Evolutionary conservation across 2,329 filamentous ascomycete species (phyloP).

Genomic region (Cladophialophora carrionii): DNA sequence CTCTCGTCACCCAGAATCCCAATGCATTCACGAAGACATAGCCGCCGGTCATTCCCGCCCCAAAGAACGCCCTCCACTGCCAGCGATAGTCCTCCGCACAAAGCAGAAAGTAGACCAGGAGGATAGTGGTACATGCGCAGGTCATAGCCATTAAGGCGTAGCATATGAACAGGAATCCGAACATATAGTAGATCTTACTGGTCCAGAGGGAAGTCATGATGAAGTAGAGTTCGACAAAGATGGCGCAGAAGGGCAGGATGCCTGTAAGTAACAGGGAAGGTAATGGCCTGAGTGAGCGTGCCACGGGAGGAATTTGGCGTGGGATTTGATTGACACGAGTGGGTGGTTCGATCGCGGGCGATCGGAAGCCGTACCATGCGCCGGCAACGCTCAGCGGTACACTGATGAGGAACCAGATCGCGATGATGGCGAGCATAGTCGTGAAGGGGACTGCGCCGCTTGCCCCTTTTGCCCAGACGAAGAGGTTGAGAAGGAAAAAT

Average conservation of each 20-base stretch:
- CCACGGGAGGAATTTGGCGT: slow-evolving; percentile 85
- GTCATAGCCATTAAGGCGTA: slow-evolving; percentile 98
- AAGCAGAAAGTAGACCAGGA: slow-evolving; percentile 94
- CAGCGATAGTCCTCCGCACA: slow-evolving; percentile 98
- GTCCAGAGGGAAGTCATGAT: slow-evolving; percentile 99
- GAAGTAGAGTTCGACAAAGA: slow-evolving; percentile 98
- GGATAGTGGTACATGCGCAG: slow-evolving; percentile 84
- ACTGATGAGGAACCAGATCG: slow-evolving; percentile 96
- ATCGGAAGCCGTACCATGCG: slow-evolving; percentile 90
- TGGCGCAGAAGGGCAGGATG: slow-evolving; percentile 90
- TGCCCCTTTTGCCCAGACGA: slow-evolving; percentile 90
- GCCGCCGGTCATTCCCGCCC: slow-evolving; percentile 82
- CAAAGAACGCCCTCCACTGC: slow-evolving; percentile 96
- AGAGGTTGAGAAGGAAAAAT: slow-evolving; percentile 94
- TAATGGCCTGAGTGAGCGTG: slow-evolving; percentile 79
- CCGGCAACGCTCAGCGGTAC: slow-evolving; percentile 87
- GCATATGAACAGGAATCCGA: slow-evolving; percentile 96
- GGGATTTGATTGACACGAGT: slow-evolving; percentile 98
- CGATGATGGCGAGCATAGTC: slow-evolving; percentile 91
- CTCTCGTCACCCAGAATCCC: slow-evolving; percentile 85
- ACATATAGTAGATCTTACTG: slow-evolving; percentile 99
- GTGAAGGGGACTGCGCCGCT: slow-evolving; percentile 94
- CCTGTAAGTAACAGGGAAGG: slow-evolving; percentile 92
- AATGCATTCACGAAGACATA: slow-evolving; percentile 93
- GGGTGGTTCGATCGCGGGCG: slow-evolving; percentile 71